These are phyloP conservation scores for Tuber melanosporum DNA, from an alignment of 495 filamentous ascomycete species.

Conservation along the genomic window DNA sequence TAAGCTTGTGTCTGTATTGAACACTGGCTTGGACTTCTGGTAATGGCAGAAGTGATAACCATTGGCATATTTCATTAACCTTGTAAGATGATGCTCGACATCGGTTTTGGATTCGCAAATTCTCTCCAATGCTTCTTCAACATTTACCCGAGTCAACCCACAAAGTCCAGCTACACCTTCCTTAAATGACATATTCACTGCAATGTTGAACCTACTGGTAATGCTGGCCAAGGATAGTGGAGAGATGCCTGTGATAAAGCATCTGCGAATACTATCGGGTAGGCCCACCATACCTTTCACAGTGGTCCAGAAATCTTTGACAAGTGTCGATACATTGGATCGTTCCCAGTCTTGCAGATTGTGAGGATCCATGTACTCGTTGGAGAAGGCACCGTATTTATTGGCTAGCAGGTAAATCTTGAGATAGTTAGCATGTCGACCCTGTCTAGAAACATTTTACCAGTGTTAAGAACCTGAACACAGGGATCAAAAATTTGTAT, in stretches of 20 bases:
- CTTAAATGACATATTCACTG: constrained; percentile 4
- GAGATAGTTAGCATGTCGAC: not conserved
- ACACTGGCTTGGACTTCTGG: too few relatives aligned
- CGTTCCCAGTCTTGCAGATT: not conserved
- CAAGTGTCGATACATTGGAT: not conserved
- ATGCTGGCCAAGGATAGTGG: constrained; percentile 1
- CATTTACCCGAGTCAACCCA: not conserved
- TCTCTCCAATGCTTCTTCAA: not conserved
- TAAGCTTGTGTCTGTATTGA: too few relatives aligned
- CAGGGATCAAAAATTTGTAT: too few relatives aligned
- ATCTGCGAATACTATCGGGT: constrained; percentile 7
- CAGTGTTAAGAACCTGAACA: too few relatives aligned
- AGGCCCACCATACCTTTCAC: not conserved
- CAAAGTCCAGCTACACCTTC: constrained; percentile 5
- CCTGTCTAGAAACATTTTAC: not conserved
- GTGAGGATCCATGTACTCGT: constrained; percentile 6
- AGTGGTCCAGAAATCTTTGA: constrained; percentile 7
- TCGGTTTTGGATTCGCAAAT: not conserved
- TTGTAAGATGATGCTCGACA: not conserved
- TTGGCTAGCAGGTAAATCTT: not conserved
- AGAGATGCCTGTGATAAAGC: constrained; percentile 9
- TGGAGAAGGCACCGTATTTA: not conserved
- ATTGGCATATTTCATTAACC: not conserved
- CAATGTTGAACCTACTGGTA: too few relatives aligned
- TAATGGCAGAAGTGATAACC: not conserved